phyloP scores from a whole-genome alignment of 1,284 basidiomycete species.

The Volvariella surrecta region DNA sequence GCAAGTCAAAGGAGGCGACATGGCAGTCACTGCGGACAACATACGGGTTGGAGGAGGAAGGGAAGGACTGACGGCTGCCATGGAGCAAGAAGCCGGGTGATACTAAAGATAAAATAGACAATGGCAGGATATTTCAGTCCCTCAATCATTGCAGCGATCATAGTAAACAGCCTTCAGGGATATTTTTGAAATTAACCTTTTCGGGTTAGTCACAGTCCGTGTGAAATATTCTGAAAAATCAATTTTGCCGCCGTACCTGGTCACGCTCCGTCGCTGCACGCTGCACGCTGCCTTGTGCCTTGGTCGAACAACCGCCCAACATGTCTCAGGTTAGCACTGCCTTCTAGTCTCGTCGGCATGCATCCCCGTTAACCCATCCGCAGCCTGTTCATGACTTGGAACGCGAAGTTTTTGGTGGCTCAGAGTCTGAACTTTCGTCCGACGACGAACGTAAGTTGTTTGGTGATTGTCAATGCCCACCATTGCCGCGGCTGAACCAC shows the following conservation, averaged over 20 bases:
- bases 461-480: not conserved
- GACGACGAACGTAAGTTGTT: conserved; percentile 45
- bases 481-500: not conserved
- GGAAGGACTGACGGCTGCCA: not conserved
- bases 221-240: too few species aligned
- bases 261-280: too few species aligned
- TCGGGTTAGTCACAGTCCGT: too few species aligned
- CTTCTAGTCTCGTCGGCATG: not conserved
- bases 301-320: not conserved
- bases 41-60: not conserved
- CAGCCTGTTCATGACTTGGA: conserved; percentile 34
- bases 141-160: too few species aligned
- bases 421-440: conserved; percentile 63
- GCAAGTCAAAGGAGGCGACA: conserved; percentile 2
- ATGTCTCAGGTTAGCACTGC: conserved; percentile 12
- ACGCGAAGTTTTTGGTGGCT: conserved; percentile 68
- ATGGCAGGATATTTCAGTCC: too few species aligned
- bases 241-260: too few species aligned
- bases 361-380: not conserved
- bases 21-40: too few species aligned
- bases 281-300: too few species aligned
- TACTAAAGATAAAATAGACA: too few species aligned
- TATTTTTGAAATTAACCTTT: too few species aligned
- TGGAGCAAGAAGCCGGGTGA: not conserved
- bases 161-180: too few species aligned